Conservation (phyloP, 192 early-diverging fungal species). For the Polychytrium aggregatum region DNA sequence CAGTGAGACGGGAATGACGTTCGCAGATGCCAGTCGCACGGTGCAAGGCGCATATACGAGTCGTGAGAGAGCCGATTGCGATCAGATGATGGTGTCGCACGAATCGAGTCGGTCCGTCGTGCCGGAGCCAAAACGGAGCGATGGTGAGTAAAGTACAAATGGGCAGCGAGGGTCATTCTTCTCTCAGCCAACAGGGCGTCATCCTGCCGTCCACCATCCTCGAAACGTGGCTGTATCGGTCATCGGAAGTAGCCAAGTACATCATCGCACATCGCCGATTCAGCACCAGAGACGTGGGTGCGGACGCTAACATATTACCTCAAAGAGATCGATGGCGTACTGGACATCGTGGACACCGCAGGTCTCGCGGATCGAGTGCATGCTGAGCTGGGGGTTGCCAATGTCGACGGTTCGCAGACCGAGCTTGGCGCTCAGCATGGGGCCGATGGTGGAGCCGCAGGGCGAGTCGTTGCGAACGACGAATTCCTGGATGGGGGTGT, state of each 20-base stretch:
- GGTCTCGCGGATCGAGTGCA: conserved; percentile 94
- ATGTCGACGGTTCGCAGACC: conserved; percentile 94
- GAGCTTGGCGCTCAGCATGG: conserved; percentile 86
- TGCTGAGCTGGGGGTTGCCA: conserved; percentile 89
- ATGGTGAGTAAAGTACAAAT: neutral
- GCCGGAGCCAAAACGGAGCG: neutral
- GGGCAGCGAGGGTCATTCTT: too few relatives aligned
- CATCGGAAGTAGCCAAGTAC: too few relatives aligned
- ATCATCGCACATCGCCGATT: too few relatives aligned
- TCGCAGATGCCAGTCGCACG: too few relatives aligned
- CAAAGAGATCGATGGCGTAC: conserved; percentile 74
- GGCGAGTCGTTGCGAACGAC: conserved; percentile 84
- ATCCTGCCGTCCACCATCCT: too few relatives aligned
- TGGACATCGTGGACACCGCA: conserved; percentile 81
- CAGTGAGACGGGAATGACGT: too few relatives aligned
- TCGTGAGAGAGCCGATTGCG: too few relatives aligned
- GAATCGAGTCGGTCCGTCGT: neutral
- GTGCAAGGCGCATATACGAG: too few relatives aligned
- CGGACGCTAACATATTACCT: conserved; percentile 39
- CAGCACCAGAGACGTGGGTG: too few relatives aligned
- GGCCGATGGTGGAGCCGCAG: conserved; percentile 96
- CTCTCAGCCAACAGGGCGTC: too few relatives aligned
- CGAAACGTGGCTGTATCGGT: too few relatives aligned
- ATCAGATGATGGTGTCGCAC: neutral
- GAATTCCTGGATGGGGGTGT: conserved; percentile 72